phyloP scores from a whole-genome alignment of 768 basidiomycete species.

The Serendipita indica region DNA sequence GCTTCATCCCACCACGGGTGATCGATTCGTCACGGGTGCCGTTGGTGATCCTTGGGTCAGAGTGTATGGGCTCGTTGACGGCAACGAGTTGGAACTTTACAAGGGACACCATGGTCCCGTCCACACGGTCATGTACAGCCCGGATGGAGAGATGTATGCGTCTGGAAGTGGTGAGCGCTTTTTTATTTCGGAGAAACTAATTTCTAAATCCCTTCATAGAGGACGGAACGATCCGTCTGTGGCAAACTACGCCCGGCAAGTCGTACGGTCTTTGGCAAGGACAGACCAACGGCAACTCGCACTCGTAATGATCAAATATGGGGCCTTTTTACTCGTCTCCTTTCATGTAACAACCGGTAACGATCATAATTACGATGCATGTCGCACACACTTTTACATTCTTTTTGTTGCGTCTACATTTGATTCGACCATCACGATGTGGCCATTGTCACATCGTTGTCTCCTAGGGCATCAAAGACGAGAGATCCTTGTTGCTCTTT shows the following conservation, averaged over 20 bases:
- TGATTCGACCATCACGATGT: neutral
- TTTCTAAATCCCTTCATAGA: conserved; percentile 28
- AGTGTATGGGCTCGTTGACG: conserved; percentile 69
- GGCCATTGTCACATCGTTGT: conserved; percentile 2
- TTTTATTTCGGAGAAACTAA: neutral
- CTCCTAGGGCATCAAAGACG: conserved; percentile 14
- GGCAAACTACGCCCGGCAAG: conserved; percentile 94
- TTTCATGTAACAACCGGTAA: neutral
- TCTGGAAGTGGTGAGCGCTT: conserved; percentile 72
- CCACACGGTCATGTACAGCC: conserved; percentile 83
- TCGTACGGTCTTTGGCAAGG: conserved; percentile 63
- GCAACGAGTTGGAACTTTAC: conserved; percentile 77
- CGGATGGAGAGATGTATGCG: conserved; percentile 95
- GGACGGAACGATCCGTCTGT: conserved; percentile 87
- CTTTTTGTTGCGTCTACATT: neutral
- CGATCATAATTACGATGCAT: neutral
- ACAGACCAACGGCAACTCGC: neutral
- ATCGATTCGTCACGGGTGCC: conserved; percentile 87
- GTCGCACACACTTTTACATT: neutral
- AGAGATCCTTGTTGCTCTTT: conserved; percentile 36
- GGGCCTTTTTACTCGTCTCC: neutral
- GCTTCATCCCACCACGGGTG: conserved; percentile 75
- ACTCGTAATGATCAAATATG: too few relatives aligned
- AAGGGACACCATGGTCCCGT: conserved; percentile 98
- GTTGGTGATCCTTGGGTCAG: conserved; percentile 91